Percentiles rank a stretch among this genome's conserved stretches.
Conservation (phyloP, 2,329 filamentous ascomycete species). For the Eurotiales sp. region DNA sequence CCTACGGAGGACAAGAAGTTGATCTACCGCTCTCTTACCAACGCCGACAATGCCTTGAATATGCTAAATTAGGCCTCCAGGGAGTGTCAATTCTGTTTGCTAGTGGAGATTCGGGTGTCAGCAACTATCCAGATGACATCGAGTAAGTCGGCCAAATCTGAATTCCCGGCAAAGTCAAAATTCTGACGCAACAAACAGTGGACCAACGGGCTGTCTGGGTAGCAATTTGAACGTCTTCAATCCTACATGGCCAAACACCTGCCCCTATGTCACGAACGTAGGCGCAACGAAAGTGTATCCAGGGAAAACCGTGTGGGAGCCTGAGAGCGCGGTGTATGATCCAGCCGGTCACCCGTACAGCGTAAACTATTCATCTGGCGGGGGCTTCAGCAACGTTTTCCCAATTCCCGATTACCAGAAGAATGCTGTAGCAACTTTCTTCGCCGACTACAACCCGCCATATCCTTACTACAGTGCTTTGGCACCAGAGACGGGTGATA, state of each 20-base stretch:
- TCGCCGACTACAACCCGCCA: slow-evolving; percentile 12
- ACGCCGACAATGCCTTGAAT: slow-evolving; percentile 13
- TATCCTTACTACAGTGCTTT: slow-evolving; percentile 14
- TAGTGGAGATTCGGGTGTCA: slow-evolving; percentile 11
- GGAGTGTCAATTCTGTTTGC: slow-evolving; percentile 14
- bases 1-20: slow-evolving; percentile 13
- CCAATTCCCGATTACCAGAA: slow-evolving; percentile 10
- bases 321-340: slow-evolving; percentile 12
- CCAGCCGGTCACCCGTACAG: slow-evolving; percentile 7
- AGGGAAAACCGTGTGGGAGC: slow-evolving; percentile 12
- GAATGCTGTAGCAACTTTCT: slow-evolving; percentile 9
- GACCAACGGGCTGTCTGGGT: slow-evolving; percentile 10
- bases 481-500: slow-evolving; percentile 10
- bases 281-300: slow-evolving; percentile 14
- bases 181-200: neutral
- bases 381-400: slow-evolving; percentile 13
- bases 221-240: slow-evolving; percentile 12
- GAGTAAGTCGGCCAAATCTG: slow-evolving; percentile 27
- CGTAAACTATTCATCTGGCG: slow-evolving; percentile 10
- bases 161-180: neutral
- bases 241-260: slow-evolving; percentile 15
- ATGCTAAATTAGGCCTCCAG: slow-evolving; percentile 11
- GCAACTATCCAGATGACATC: slow-evolving; percentile 17
- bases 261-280: slow-evolving; percentile 11
- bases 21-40: slow-evolving; percentile 13